A percentile compares a stretch with the other conserved stretches of the same genome.
These are phyloP conservation scores for Orobanche coerulescens DNA, from an alignment of 257 asterid genomes.

Conservation along the genomic window DNA sequence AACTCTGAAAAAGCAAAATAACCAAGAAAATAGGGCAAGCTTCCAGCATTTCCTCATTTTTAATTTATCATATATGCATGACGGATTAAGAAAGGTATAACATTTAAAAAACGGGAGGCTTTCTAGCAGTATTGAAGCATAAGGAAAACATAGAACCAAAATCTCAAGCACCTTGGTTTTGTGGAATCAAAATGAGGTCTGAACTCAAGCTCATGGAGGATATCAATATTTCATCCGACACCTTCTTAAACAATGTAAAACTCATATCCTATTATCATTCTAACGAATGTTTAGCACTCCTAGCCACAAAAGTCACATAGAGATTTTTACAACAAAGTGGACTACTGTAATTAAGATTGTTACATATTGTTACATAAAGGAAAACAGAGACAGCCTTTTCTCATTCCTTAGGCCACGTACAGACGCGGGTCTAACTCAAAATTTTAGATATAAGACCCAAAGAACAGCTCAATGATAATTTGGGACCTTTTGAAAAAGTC, in stretches of 20 bases:
- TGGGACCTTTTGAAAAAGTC: too few species aligned
- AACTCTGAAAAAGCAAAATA: constrained; percentile 14
- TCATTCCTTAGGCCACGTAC: too few species aligned
- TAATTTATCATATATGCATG: constrained; percentile 9
- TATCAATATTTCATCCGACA: too few species aligned
- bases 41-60: constrained; percentile 8
- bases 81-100: background rate
- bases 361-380: background rate
- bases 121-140: constrained; percentile 6
- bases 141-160: background rate
- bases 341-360: background rate
- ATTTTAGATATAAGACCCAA: too few species aligned
- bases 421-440: too few species aligned
- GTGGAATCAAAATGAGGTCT: constrained; percentile 5
- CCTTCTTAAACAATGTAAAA: too few species aligned
- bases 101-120: background rate
- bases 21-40: constrained; percentile 13
- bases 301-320: too few species aligned
- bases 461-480: too few species aligned
- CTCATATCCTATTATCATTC: too few species aligned
- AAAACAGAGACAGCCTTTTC: background rate
- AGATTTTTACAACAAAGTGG: too few species aligned
- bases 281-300: too few species aligned
- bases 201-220: constrained; percentile 12
- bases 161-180: background rate